These are phyloP conservation scores for Solanum bulbocastanum DNA, from an alignment of 257 asterid genomes.

Conservation along the genomic window DNA sequence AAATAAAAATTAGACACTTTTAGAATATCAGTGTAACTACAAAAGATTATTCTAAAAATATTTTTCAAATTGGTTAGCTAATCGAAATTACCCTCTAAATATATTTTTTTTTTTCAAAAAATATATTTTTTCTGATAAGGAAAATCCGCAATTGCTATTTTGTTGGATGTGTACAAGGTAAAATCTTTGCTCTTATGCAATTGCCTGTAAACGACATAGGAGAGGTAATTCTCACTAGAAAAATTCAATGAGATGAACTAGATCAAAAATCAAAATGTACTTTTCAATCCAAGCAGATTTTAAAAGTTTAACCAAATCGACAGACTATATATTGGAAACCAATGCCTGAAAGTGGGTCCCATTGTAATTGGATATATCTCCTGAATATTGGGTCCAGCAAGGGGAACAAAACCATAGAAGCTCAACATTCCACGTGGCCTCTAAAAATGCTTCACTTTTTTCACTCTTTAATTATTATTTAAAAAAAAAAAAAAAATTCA, in stretches of 20 bases:
- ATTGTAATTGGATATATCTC: constrained; percentile 29
- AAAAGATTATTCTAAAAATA: too few relatives aligned
- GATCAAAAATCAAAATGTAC: rapidly evolving
- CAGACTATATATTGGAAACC: neutral
- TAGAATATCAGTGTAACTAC: neutral
- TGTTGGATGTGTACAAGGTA: too few relatives aligned
- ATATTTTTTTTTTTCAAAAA: too few relatives aligned
- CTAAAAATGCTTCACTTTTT: constrained; percentile 7
- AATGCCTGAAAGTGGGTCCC: constrained; percentile 1
- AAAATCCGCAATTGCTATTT: too few relatives aligned
- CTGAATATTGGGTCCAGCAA: constrained; percentile 24
- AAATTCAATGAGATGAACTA: too few relatives aligned
- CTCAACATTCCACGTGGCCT: constrained; percentile 33
- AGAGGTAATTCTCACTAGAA: too few relatives aligned
- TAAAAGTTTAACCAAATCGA: too few relatives aligned
- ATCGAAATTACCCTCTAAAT: too few relatives aligned
- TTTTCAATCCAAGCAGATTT: neutral
- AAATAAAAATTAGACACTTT: neutral
- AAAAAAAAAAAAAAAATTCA: neutral
- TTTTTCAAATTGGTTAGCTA: neutral
- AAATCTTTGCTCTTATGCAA: too few relatives aligned
- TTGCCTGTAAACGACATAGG: too few relatives aligned
- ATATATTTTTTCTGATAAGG: too few relatives aligned
- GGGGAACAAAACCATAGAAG: constrained; percentile 23
- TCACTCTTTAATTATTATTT: neutral